A percentile compares a stretch with the other conserved stretches of the same genome.
Conservation (phyloP, 805 yeast species). For the Candida vartiovaarae region DNA sequence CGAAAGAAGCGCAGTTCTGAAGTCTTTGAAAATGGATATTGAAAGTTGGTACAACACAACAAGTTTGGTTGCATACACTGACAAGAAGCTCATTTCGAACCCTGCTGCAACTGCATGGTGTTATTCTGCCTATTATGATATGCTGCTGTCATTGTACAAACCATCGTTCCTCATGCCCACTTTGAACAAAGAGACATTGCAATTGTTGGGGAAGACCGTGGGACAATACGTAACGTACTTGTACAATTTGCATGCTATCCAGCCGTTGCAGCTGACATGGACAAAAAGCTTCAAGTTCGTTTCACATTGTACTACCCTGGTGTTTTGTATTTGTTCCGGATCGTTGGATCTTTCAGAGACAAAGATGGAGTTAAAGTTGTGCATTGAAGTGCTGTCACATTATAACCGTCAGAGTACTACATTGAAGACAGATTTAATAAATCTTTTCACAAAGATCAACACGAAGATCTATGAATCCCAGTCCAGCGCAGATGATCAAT, state of each 20-base stretch:
- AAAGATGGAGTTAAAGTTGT: conserved; percentile 38
- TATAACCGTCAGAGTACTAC: conserved; percentile 39
- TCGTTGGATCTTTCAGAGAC: conserved; percentile 38
- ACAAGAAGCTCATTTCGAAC: conserved; percentile 7
- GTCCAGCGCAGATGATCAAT: background rate
- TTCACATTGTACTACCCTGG: conserved; percentile 39
- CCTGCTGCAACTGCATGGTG: conserved; percentile 26
- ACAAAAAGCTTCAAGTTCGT: conserved; percentile 39
- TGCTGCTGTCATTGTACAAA: conserved; percentile 39
- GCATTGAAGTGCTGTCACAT: conserved; percentile 38
- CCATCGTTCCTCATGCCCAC: conserved; percentile 43
- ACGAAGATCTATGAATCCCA: background rate
- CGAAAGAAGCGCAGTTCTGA: conserved; percentile 3
- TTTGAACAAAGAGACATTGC: conserved; percentile 33
- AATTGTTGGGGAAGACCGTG: conserved; percentile 38
- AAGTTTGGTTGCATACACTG: conserved; percentile 12
- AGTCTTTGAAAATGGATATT: conserved; percentile 17
- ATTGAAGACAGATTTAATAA: conserved; percentile 37
- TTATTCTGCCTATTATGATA: conserved; percentile 37
- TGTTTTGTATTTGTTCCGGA: conserved; percentile 41
- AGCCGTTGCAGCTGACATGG: conserved; percentile 43
- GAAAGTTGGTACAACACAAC: conserved; percentile 30
- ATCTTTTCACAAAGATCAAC: conserved; percentile 25
- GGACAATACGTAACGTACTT: conserved; percentile 39
- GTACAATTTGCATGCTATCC: conserved; percentile 37